Evolutionary conservation across 1,139 yeast genomes (phyloP), one percentile per base, ranked within the genome.

Genomic region (Scheffersomyces parashehatae): DNA sequence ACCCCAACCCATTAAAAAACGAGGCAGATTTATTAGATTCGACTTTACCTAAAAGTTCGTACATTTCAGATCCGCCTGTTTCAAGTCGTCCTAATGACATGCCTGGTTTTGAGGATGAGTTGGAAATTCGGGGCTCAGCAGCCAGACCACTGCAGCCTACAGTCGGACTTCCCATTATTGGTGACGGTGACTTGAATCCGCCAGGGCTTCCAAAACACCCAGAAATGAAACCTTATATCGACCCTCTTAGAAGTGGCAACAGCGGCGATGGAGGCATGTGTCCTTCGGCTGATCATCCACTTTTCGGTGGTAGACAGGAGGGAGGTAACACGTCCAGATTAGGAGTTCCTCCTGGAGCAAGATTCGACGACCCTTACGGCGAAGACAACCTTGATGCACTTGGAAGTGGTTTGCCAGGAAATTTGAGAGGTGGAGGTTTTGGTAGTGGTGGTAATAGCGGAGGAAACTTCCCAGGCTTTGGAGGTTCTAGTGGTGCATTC

Each of bases 361-460:
- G 84, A 36, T 78, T 63, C 48, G 84, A 79, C 53, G 83, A 79
- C 48, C 86, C 86, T 0, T 60, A 69, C 41, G 66, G 73, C 2
- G 74, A 67, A 36, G 76, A 71, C 39, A 73, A 74, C 49, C 49
- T 73, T 46, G 75, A 70, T 29, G 57, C 65, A 33, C 53, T 73
- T 37, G 82, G 82, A 0, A 61, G 61, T 47, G 82, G 82, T 0
- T 60, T 79, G n/a, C 82, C 83, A 0, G 74, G 75, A 2, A 64
- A 67, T 16, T 55, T 68, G 43, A 65, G 79, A 14, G 52, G 59
- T 12, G 48, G 54, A 3, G 51, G 52, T 2, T 37, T 42, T 36
- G 47, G 53, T 3, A 32, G 41, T 10, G 49, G 46, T 6, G 36
- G 42, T 8, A 26, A 39, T 2, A 15, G 29, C 24, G 42, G 39